These are phyloP conservation scores for Nyctanthes arbortristis DNA, from an alignment of 257 asterid genomes.

Conservation along the genomic window DNA sequence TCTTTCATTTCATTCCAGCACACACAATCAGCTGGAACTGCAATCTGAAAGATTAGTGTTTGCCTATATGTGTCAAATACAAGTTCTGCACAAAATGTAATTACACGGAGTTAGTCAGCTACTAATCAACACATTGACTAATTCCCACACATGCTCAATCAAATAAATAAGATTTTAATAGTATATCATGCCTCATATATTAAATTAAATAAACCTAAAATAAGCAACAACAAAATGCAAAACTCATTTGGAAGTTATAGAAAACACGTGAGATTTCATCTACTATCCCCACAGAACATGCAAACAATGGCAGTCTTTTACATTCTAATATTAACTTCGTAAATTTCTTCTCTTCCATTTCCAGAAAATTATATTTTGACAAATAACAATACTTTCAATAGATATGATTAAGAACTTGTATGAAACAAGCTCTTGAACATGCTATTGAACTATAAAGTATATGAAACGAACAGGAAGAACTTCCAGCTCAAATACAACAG, in stretches of 20 bases:
- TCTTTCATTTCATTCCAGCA: constrained; percentile 6
- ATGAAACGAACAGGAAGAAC: not conserved
- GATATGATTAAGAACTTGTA: too few species aligned
- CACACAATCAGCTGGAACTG: constrained; percentile 13
- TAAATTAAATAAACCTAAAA: not conserved
- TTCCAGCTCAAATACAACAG: not conserved
- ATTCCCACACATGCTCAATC: not conserved
- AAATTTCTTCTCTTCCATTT: not conserved
- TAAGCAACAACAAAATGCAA: not conserved
- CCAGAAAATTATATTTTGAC: not conserved
- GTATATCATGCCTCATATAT: not conserved
- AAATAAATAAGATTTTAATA: not conserved
- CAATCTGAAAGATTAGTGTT: not conserved
- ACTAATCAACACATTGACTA: not conserved
- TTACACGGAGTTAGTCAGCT: not conserved
- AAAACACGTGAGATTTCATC: not conserved
- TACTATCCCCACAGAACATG: not conserved
- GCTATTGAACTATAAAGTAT: not conserved
- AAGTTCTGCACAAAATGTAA: constrained; percentile 1
- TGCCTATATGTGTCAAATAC: not conserved
- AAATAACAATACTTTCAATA: not conserved
- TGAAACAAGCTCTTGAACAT: not conserved
- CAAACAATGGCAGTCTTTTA: not conserved
- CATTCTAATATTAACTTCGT: not conserved
- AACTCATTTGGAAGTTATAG: not conserved